These are phyloP conservation scores for Kwoniella bestiolae DNA, from an alignment of 768 basidiomycete species.

Conservation along the genomic window DNA sequence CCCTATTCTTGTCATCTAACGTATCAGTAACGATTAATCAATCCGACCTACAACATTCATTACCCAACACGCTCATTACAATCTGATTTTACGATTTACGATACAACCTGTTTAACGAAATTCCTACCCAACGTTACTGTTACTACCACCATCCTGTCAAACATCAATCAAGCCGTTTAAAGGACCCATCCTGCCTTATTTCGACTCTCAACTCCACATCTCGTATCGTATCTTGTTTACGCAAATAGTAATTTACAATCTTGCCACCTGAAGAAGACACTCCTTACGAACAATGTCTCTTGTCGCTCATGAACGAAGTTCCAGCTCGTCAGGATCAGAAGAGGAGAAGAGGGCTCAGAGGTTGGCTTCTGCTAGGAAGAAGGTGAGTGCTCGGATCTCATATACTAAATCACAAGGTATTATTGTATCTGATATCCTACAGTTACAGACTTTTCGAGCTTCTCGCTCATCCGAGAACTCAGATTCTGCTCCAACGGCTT, in stretches of 20 bases:
- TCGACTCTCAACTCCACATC: not conserved
- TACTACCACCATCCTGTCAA: not conserved
- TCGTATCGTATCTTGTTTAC: conserved; percentile 10
- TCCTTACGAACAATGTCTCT: not conserved
- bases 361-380: conserved; percentile 42
- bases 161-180: conserved; percentile 14
- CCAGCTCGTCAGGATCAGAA: conserved; percentile 15
- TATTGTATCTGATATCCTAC: not conserved
- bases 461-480: conserved; percentile 35
- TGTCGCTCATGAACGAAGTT: not conserved
- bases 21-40: not conserved
- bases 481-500: not conserved
- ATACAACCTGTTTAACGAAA: not conserved
- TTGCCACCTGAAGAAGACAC: not conserved
- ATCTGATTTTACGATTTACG: not conserved
- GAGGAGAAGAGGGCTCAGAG: conserved; percentile 34
- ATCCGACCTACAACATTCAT: not conserved
- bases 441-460: conserved; percentile 45
- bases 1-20: conserved; percentile 1
- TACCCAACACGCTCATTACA: not conserved
- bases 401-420: too few species aligned
- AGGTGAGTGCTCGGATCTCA: conserved; percentile 27
- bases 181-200: not conserved
- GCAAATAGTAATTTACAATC: not conserved
- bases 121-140: not conserved